Evolutionary conservation across 345 rosid genomes (phyloP), one percentile per base, ranked within the genome.

Genomic region (Adansonia digitata): DNA sequence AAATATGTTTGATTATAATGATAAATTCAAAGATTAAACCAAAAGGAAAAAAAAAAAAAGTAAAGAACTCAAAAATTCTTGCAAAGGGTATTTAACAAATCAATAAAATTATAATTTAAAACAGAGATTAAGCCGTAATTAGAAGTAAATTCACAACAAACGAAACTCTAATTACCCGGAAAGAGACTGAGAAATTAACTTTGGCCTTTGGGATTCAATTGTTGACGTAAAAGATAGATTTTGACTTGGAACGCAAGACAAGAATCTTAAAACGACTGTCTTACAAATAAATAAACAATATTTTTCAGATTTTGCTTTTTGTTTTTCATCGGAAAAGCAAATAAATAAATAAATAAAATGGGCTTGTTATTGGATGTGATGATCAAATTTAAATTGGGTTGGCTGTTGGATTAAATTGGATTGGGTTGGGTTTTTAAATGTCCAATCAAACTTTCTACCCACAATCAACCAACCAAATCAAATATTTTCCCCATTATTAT

Each of bases 401-500:
- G 20, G 27, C 14, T 31, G 65, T 29, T 46, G 62, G 35, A 57
- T 57, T 57, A 17, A 61, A 61, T 7, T 61, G 66, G 42, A 61
- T 7, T 61, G 66, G 42, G 66, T 24, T 17, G 22, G 24, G 22
- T 17, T 61, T n/a, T 34, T 61, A 9, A 2, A 8, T 61, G 37
- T 14, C 37, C 63, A 59, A 13, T 59, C 11, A 9, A 55, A 8
- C 1, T 20, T 20, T 20, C 27, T 53, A 0, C 10, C 35, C 62
- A 26, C 5, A 2, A 14, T 3, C 63, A 7, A 57, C 62, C 8
- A 13, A 26, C 0, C 27, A 53, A 53, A 4, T 46, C 0, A 0
- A 0, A 8, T 0, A 0, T 0, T 45, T 45, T 45, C 12, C 2
- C 14, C 0, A 45, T 45, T 45, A 1, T 45, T 45, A n/a, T 42